Evolutionary conservation across 495 filamentous ascomycete species (phyloP), one percentile per base, ranked within the genome.

Genomic region (Acidomyces sp.): DNA sequence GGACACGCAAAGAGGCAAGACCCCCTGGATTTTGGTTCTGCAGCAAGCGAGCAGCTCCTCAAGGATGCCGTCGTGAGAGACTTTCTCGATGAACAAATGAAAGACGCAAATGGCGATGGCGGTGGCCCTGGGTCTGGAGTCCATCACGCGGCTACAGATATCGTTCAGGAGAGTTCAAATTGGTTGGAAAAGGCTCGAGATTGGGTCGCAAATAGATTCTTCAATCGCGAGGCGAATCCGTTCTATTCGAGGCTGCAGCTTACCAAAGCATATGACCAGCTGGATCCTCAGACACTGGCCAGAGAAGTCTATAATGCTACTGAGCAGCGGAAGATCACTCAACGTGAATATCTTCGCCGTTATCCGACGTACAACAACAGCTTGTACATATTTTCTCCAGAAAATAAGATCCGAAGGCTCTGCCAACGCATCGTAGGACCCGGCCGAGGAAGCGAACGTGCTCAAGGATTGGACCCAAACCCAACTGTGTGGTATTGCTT

Each of bases 51-150:
- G 52, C 88, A 94, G 87, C 69, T 99, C 20, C 63, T 95, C 39
- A 95, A 95, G 50, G 90, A 94, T 61, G 86, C 83, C 7, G 82
- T 96, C 20, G 85, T 96, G 20, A 75, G 74, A 45, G 90, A 95
- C 48, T 99, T 96, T 49, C 76, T 99, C 11, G 83, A 94, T 52
- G 85, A 95, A 47, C 66, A 68, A 53, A 36, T 46, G 23, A 17
- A 27, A 3, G 26, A 18, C 16, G 15, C 31, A 17, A 35, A 37
- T 9, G 42, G 18, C 2, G 34, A 29, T n/a, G 17, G 7, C 9
- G 22, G 10, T 1, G 20, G 34, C 16, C 24, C 42, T n/a, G 22
- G 4, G 22, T 3, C 23, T 10, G 25, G 33, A 13, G 24, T 13
- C 17, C 22, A 30, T 13, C 19, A 7, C 6, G 32, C 23, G 9